These are phyloP conservation scores for Daldinia childiae DNA, from an alignment of 495 filamentous ascomycete genomes.

Conservation along the genomic window DNA sequence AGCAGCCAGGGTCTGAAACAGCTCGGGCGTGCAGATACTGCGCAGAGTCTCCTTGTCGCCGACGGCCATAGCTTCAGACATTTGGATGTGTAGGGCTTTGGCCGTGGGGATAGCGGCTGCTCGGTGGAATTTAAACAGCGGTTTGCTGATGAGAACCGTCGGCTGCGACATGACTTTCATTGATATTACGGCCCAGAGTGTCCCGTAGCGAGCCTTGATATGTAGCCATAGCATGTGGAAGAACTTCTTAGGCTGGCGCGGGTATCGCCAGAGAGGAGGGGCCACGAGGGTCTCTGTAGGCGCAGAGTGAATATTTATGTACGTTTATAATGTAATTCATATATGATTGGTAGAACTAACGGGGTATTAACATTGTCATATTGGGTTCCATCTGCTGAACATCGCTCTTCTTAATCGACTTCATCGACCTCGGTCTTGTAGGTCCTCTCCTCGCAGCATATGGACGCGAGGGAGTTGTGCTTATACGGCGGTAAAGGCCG, in stretches of 20 bases:
- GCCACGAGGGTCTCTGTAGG: constrained; percentile 35
- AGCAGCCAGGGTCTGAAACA: constrained; percentile 62
- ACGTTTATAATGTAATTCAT: background rate
- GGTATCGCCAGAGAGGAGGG: constrained; percentile 43
- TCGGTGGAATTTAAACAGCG: constrained; percentile 52
- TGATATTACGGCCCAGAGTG: constrained; percentile 16
- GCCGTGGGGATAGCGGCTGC: constrained; percentile 59
- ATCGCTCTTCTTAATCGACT: background rate
- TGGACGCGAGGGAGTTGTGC: constrained; percentile 13
- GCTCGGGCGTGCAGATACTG: constrained; percentile 67
- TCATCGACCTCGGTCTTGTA: background rate
- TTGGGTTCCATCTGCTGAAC: constrained; percentile 2
- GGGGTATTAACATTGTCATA: constrained; percentile 26
- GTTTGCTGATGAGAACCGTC: constrained; percentile 30
- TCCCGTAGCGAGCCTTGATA: constrained; percentile 10
- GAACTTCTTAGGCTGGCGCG: constrained; percentile 37
- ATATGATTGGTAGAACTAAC: constrained; percentile 22
- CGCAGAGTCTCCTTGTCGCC: constrained; percentile 68
- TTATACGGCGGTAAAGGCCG: constrained; percentile 10
- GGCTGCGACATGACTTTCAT: constrained; percentile 46
- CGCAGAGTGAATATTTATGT: background rate
- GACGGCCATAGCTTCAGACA: constrained; percentile 76
- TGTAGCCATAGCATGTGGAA: constrained; percentile 35
- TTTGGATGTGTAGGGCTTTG: constrained; percentile 67
- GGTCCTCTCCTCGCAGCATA: constrained; percentile 1